Evolutionary conservation across 139 green algal species (phyloP), one percentile per base, ranked within the genome.

Genomic region (Haematococcus lacustris): DNA sequence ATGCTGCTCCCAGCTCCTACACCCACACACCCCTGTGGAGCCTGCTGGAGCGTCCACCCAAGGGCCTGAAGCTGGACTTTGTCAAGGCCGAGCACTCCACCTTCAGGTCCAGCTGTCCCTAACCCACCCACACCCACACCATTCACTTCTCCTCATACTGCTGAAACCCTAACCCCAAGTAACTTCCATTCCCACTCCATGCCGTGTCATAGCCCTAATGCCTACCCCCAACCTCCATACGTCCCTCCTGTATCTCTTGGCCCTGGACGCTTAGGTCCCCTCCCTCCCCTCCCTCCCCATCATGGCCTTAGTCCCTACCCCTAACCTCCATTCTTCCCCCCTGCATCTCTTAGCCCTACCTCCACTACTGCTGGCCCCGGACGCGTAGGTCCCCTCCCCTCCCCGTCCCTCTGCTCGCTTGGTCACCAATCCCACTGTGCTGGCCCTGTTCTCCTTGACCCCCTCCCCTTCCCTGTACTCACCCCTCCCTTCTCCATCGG

Each of bases 51-150:
- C 1, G 39, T 21, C 86, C 89, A 0, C 82, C 88, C 0, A 64
- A 91, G 62, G 93, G 93, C 39, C 72, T 96, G 38, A 50, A 65
- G 0, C 66, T 97, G 0, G 74, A 89, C 68, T 97, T 97, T 76
- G 93, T 97, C 28, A 87, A 81, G 61, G 93, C 92, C 3, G 87
- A 92, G 73, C 66, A 73, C 41, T 86, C 71, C 51, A 86, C 68
- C 30, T 96, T 89, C 76, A 76, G 82, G 39, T 92, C 43, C 9
- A 53, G 43, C 43, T 53, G 17, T 53, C 43, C 43, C 9, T 53
- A 17, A 28, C 43, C 9, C 43, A 28, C 17, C 9, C 43, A 17
- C 9, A 17, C 43, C 43, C 9, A 17, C 43, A 53, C 9, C 9
- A 28, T 53, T 53, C 9, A 9, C 9, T 17, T 28, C 17, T 53